phyloP scores from a whole-genome alignment of 192 early-diverging fungal genomes.

The Neocallimastix lanati region DNA sequence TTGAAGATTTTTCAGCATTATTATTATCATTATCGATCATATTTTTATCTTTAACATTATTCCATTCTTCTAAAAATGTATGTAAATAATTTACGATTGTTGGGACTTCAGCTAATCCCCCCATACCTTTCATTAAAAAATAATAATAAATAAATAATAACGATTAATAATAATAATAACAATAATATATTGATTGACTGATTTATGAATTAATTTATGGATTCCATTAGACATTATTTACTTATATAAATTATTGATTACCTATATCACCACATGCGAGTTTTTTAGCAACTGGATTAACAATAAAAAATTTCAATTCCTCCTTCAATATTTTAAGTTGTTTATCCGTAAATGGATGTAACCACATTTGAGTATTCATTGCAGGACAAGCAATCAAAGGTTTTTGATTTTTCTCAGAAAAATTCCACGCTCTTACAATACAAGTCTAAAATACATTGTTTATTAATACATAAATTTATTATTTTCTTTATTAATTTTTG shows the following conservation, averaged over 20 bases:
- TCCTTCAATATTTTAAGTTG: slow-evolving; percentile 40
- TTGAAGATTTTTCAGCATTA: background rate
- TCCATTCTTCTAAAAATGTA: background rate
- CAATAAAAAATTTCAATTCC: slow-evolving; percentile 38
- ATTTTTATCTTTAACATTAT: background rate
- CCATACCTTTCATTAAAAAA: slow-evolving; percentile 28
- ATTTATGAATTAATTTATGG: background rate
- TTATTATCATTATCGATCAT: background rate
- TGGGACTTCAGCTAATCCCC: slow-evolving; percentile 71
- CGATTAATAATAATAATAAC: too few relatives aligned
- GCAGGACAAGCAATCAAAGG: slow-evolving; percentile 72
- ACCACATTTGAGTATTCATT: slow-evolving; percentile 98
- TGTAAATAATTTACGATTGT: slow-evolving; percentile 24
- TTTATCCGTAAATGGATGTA: slow-evolving; percentile 62
- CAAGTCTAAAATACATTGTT: slow-evolving; percentile 55
- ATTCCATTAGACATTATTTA: background rate
- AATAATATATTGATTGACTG: background rate
- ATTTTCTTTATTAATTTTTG: too few relatives aligned
- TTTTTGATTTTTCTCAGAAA: slow-evolving; percentile 9
- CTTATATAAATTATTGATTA: slow-evolving; percentile 5
- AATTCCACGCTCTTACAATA: slow-evolving; percentile 77
- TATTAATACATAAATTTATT: background rate
- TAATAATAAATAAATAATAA: background rate
- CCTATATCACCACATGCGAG: slow-evolving; percentile 85
- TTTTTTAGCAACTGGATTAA: slow-evolving; percentile 61